phyloP scores from a whole-genome alignment of 768 basidiomycete genomes.

The Trametes punicea region DNA sequence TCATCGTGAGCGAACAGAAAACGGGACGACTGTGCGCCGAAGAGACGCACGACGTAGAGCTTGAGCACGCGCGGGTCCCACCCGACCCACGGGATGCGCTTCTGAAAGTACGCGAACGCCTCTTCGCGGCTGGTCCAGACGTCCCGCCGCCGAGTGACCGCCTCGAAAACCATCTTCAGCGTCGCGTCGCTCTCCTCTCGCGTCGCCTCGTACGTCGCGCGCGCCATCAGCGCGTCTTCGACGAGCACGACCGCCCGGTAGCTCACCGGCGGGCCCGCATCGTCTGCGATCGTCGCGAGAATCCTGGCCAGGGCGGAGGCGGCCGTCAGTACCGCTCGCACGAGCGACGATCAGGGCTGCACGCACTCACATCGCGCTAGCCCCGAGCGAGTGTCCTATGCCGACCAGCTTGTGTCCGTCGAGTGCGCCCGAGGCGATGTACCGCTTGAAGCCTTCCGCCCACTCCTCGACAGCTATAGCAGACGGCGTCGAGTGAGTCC shows the following conservation, averaged over 20 bases:
- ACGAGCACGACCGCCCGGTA: slow-evolving; percentile 10
- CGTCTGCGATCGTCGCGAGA: slow-evolving; percentile 3
- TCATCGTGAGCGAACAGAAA: neutral
- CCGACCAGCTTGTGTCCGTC: slow-evolving; percentile 12
- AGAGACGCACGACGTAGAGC: slow-evolving; percentile 6
- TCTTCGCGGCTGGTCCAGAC: slow-evolving; percentile 10
- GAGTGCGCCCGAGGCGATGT: neutral
- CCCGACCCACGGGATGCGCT: slow-evolving; percentile 10
- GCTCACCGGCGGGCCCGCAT: neutral
- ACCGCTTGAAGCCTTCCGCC: slow-evolving; percentile 6
- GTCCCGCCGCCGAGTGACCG: slow-evolving; percentile 8
- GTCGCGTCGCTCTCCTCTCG: slow-evolving; percentile 2
- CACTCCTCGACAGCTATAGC: slow-evolving; percentile 13
- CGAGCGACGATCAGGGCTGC: too few relatives aligned
- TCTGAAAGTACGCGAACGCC: slow-evolving; percentile 8
- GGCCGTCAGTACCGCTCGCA: neutral
- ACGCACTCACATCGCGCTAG: slow-evolving; percentile 2
- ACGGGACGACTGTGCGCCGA: neutral
- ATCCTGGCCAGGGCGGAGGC: neutral
- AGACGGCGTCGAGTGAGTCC: neutral
- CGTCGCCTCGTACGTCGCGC: slow-evolving; percentile 5
- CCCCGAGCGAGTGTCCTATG: slow-evolving; percentile 17
- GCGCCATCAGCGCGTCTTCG: slow-evolving; percentile 15
- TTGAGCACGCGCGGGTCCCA: slow-evolving; percentile 16
- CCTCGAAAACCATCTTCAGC: neutral